A percentile compares a stretch with the other conserved stretches of the same genome.
Conservation (phyloP, 352 stramenopile genomes). For the Pythium utonaiense region DNA sequence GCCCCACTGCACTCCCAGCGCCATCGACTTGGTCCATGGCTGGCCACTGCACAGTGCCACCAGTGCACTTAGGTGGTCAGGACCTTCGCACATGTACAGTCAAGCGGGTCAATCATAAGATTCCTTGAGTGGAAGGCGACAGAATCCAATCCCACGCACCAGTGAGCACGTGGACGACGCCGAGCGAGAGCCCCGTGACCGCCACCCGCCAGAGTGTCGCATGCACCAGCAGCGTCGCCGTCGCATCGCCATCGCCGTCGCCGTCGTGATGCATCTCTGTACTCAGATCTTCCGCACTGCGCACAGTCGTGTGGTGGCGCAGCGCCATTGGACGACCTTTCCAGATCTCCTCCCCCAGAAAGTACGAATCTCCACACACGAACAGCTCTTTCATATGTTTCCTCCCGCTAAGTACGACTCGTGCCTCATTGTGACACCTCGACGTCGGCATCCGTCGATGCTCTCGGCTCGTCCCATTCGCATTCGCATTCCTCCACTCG, state of each 20-base stretch:
- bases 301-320: neutral
- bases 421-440: neutral
- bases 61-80: slow-evolving; percentile 86
- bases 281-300: neutral
- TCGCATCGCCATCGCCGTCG: neutral
- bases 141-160: slow-evolving; percentile 16
- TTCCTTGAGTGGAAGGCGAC: neutral
- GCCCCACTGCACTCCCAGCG: slow-evolving; percentile 85
- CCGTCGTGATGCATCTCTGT: neutral
- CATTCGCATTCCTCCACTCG: neutral
- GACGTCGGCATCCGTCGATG: neutral
- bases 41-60: slow-evolving; percentile 77
- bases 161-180: slow-evolving; percentile 54
- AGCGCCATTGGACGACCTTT: slow-evolving; percentile 7
- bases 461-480: neutral
- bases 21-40: slow-evolving; percentile 59
- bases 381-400: neutral
- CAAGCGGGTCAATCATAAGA: no score
- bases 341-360: neutral
- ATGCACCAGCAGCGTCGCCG: slow-evolving; percentile 16
- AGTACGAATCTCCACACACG: neutral
- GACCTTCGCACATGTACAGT: no score
- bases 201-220: slow-evolving; percentile 30
- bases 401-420: neutral
- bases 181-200: slow-evolving; percentile 39